Conservation (phyloP, 2,329 filamentous ascomycete genomes). For the Monosporascus ibericus region DNA sequence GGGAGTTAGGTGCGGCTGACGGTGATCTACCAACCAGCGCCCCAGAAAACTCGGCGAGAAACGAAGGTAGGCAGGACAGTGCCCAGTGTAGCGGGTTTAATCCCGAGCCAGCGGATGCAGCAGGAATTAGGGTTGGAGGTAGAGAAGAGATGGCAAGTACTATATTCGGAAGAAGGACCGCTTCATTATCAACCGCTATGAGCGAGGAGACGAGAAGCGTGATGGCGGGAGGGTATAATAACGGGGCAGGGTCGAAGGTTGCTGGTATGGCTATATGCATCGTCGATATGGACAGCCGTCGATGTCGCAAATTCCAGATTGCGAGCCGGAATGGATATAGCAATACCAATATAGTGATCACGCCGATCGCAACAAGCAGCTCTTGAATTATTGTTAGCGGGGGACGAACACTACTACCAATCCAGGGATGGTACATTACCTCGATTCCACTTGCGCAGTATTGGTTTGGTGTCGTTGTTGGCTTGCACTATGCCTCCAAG, state of each 20-base stretch:
- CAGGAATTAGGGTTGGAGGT: constrained; percentile 66
- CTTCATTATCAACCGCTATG: constrained; percentile 55
- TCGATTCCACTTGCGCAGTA: constrained; percentile 41
- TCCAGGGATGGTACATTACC: constrained; percentile 30
- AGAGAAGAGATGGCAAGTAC: constrained; percentile 74
- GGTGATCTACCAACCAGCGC: constrained; percentile 19
- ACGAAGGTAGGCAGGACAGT: constrained; percentile 64
- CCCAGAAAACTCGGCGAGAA: constrained; percentile 36
- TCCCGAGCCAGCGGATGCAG: constrained; percentile 47
- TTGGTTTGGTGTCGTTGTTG: constrained; percentile 39
- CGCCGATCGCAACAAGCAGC: constrained; percentile 29
- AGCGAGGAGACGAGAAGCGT: constrained; percentile 73
- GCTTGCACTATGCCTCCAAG: constrained; percentile 42
- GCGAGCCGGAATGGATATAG: constrained; percentile 57
- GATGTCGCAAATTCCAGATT: constrained; percentile 38
- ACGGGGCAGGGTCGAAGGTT: constrained; percentile 82
- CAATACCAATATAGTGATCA: constrained; percentile 33
- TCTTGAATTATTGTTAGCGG: constrained; percentile 30
- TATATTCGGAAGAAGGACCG: constrained; percentile 68
- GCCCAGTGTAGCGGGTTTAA: constrained; percentile 73
- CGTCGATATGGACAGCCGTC: constrained; percentile 30
- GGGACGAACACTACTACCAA: constrained; percentile 1
- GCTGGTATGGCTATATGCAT: constrained; percentile 54
- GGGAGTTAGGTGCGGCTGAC: background rate
- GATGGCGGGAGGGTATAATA: constrained; percentile 77